phyloP scores from a whole-genome alignment of 2,329 filamentous ascomycete species.

The Mollisiaceae sp. region DNA sequence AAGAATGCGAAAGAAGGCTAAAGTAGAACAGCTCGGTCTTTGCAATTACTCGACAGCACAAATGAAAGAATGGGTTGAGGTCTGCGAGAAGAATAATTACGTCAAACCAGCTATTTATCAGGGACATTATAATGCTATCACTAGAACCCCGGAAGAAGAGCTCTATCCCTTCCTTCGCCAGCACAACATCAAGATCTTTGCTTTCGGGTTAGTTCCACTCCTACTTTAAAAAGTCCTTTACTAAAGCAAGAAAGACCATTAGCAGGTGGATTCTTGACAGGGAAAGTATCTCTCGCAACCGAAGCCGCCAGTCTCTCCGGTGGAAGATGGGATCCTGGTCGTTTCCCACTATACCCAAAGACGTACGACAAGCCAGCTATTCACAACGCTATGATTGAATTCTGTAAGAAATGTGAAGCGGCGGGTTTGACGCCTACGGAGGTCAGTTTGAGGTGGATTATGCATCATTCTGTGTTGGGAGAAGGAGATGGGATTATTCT shows the following conservation, averaged over 20 bases:
- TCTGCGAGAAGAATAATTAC: conserved; percentile 78
- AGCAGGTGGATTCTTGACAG: conserved; percentile 39
- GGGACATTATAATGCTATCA: conserved; percentile 84
- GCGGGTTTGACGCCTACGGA: conserved; percentile 44
- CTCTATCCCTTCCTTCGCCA: conserved; percentile 72
- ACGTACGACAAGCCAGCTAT: conserved; percentile 35
- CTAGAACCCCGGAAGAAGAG: conserved; percentile 73
- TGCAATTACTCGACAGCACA: conserved; percentile 85
- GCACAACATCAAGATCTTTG: conserved; percentile 76
- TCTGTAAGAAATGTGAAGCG: conserved; percentile 46
- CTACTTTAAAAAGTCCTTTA: neutral
- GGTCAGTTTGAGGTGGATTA: conserved; percentile 51
- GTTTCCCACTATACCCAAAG: conserved; percentile 10
- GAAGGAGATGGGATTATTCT: conserved; percentile 39
- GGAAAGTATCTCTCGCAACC: conserved; percentile 35
- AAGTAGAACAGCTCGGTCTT: conserved; percentile 62
- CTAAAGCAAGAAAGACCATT: conserved; percentile 27
- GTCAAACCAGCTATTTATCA: conserved; percentile 81
- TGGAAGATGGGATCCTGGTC: conserved; percentile 8
- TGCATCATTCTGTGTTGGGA: conserved; percentile 41
- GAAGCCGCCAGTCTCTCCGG: conserved; percentile 12
- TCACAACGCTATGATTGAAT: conserved; percentile 46
- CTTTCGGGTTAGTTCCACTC: conserved; percentile 62
- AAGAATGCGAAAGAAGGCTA: neutral
- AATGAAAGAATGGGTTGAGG: conserved; percentile 79